These are phyloP conservation scores for Cryptomeria japonica DNA, from an alignment of 75 land plant species.

Conservation along the genomic window DNA sequence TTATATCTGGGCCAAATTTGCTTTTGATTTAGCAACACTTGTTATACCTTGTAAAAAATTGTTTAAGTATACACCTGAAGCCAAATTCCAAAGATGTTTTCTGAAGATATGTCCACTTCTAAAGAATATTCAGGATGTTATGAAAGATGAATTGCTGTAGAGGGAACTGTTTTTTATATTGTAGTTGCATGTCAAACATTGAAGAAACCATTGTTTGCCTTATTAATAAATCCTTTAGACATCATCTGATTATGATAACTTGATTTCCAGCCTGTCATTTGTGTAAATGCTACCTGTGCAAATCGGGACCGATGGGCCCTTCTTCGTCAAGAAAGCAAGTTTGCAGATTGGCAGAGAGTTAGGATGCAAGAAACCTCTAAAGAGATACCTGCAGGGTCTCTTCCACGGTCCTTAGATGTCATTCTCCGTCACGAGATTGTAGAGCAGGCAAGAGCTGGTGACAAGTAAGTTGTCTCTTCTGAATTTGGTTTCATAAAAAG, in stretches of 20 bases:
- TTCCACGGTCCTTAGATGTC: constrained; percentile 98
- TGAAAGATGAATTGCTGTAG: not conserved
- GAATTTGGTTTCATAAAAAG: not conserved
- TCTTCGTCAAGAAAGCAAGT: constrained; percentile 92
- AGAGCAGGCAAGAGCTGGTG: constrained; percentile 98
- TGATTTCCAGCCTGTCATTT: constrained; percentile 72
- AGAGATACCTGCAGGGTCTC: constrained; percentile 98
- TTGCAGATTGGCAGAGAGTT: constrained; percentile 98
- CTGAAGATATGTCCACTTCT: not conserved
- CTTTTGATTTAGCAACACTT: too few relatives aligned
- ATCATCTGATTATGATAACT: not conserved
- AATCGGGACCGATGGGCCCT: constrained; percentile 83
- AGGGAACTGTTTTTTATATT: not conserved
- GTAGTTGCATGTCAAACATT: not conserved
- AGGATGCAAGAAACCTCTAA: constrained; percentile 96
- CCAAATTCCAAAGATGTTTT: not conserved
- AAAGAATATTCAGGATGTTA: not conserved
- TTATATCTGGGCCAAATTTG: not conserved
- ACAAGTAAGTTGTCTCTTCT: constrained; percentile 62
- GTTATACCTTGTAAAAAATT: too few relatives aligned
- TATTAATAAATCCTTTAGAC: not conserved
- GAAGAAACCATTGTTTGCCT: not conserved
- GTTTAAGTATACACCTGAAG: not conserved
- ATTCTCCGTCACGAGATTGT: constrained; percentile 98
- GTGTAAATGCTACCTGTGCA: constrained; percentile 83